Evolutionary conservation across 768 basidiomycete genomes (phyloP), one percentile per base, ranked within the genome.

Genomic region (Dioszegia aurantiaca): DNA sequence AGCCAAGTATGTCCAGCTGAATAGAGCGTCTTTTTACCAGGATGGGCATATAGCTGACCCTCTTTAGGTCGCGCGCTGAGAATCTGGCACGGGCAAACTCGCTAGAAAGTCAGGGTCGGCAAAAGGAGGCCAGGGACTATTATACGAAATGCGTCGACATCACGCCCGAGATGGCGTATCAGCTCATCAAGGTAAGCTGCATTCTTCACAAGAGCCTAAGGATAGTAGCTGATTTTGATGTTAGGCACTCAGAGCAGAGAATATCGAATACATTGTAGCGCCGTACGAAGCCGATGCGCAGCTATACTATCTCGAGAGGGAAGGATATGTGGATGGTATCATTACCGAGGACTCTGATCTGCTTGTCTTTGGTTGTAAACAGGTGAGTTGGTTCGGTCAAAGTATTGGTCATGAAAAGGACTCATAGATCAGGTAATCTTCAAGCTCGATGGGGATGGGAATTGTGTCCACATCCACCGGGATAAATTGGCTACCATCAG

Each of bases 251-350:
- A 83, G 83, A 46, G 88, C 87, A 11, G 93, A 95, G 70, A 78
- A 79, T 17, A 83, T 98, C 8, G 74, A 82, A 19, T 95, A 94
- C 72, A 80, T 98, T 37, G 95, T 98, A 17, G 94, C 95, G 3
- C 95, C 95, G 0, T 99, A 98, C 76, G 95, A 99, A 80, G 95
- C 95, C 0, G 95, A 99, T 70, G 91, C 95, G 1, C 95, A 99
- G 76, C 83, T 99, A 56, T 87, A 90, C 43, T 97, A 87, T 77
- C 83, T 99, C 42, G 95, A 98, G 72, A 84, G 83, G 47, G 75
- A 80, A 41, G 90, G 90, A 17, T 68, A 88, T 31, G 89, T 91
- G 39, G 87, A 93, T 73, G 95, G 86, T 2, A 87, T 99, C 75
- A 83, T 99, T 65, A 98, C 95, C 1, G 95, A 99, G 78, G 95